These are phyloP conservation scores for Plantago elongata DNA, from an alignment of 257 asterid genomes.

Conservation along the genomic window DNA sequence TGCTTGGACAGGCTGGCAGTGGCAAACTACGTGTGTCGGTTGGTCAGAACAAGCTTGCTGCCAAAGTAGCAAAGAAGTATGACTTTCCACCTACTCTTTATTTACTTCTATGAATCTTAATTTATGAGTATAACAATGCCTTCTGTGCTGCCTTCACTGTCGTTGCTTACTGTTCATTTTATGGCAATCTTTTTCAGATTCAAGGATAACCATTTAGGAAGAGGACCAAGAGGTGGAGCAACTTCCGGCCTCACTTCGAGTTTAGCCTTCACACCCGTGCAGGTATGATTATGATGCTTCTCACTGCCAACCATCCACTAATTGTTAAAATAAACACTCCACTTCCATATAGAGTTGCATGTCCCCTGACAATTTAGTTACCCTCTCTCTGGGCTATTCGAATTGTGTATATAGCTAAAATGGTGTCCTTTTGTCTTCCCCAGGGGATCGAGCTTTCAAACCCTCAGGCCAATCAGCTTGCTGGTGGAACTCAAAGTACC, in stretches of 20 bases:
- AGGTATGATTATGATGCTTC: conserved; percentile 48
- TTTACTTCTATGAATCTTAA: neutral
- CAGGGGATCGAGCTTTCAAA: conserved; percentile 97
- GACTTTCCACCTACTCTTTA: conserved; percentile 14
- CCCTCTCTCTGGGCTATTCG: too few species aligned
- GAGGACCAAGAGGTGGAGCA: conserved; percentile 75
- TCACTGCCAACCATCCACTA: neutral
- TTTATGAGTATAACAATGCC: neutral
- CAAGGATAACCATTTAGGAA: conserved; percentile 47
- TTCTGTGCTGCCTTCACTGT: neutral
- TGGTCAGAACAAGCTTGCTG: conserved; percentile 80
- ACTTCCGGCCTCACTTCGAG: conserved; percentile 97
- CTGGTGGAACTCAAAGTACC: conserved; percentile 87
- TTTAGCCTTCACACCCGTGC: conserved; percentile 97
- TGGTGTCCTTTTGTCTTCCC: conserved; percentile 1
- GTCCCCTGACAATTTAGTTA: too few species aligned
- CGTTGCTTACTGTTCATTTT: conserved; percentile 12
- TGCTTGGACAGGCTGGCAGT: conserved; percentile 98
- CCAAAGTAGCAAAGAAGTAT: conserved; percentile 86
- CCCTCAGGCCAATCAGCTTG: conserved; percentile 87
- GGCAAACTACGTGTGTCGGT: conserved; percentile 88
- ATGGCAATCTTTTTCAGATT: conserved; percentile 43
- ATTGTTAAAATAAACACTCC: neutral
- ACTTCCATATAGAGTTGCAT: neutral
- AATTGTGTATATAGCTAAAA: too few species aligned